These are phyloP conservation scores for Boletus reticulatus DNA, from an alignment of 768 basidiomycete genomes.

Conservation along the genomic window DNA sequence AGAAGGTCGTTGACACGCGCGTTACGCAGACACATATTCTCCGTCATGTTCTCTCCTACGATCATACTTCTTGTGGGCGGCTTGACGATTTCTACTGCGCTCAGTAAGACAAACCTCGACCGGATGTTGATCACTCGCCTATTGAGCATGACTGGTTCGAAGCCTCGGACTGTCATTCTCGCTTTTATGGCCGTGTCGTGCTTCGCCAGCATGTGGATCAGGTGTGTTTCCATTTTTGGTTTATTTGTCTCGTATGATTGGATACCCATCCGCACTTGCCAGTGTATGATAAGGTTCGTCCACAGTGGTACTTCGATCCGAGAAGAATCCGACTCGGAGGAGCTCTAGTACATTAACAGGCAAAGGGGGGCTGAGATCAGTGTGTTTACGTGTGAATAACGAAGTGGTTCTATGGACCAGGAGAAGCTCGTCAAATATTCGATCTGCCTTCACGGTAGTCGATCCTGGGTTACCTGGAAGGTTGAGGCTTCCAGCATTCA, in stretches of 20 bases:
- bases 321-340: no score
- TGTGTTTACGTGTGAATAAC: no score
- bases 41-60: slow-evolving; percentile 94
- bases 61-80: slow-evolving; percentile 98
- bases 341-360: no score
- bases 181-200: slow-evolving; percentile 96
- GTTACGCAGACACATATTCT: slow-evolving; percentile 75
- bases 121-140: slow-evolving; percentile 87
- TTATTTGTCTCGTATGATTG: neutral
- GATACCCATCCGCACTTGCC: neutral
- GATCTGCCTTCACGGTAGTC: no score
- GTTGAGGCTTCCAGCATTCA: no score
- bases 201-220: slow-evolving; percentile 99
- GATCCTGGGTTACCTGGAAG: no score
- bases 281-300: no score
- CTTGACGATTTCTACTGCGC: slow-evolving; percentile 94
- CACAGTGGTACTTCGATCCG: no score
- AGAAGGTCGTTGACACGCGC: neutral
- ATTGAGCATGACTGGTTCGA: slow-evolving; percentile 85
- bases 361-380: no score
- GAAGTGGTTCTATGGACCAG: no score
- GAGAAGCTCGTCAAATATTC: no score
- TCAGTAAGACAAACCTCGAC: slow-evolving; percentile 95
- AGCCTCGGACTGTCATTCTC: slow-evolving; percentile 82
- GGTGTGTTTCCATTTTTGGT: slow-evolving; percentile 39